A percentile compares a stretch with the other conserved stretches of the same genome.
Evolutionary conservation across 2,329 filamentous ascomycete species (phyloP).

Genomic region (Periconia digitata): DNA sequence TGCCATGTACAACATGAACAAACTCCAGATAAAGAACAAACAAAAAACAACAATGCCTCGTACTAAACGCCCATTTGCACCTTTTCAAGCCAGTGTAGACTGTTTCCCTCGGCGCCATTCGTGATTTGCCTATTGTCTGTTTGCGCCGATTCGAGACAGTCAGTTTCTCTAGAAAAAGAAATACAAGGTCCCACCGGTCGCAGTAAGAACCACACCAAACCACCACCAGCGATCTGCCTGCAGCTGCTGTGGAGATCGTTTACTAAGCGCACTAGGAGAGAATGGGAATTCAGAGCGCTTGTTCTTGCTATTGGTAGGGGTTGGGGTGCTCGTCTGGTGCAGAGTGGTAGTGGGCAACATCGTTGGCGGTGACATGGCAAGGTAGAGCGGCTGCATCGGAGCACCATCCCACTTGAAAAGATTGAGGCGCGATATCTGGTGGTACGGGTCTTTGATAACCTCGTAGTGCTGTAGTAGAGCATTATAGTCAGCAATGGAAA

Average conservation of each 20-base stretch:
- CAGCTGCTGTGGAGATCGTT: constrained; percentile 38
- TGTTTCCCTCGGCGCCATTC: neutral
- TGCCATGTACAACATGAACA: neutral
- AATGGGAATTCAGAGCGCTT: constrained; percentile 43
- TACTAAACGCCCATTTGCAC: too few species aligned
- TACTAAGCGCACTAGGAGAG: constrained; percentile 43
- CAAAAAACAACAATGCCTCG: too few species aligned
- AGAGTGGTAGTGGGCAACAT: constrained; percentile 71
- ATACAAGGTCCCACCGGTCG: constrained; percentile 52
- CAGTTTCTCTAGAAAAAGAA: constrained; percentile 42
- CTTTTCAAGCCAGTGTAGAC: neutral
- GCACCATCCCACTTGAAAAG: constrained; percentile 65
- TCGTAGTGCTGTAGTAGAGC: constrained; percentile 44
- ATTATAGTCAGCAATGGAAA: neutral
- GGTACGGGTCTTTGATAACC: constrained; percentile 60
- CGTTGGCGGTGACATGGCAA: constrained; percentile 62
- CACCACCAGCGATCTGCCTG: constrained; percentile 54
- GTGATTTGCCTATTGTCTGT: neutral
- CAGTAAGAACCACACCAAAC: constrained; percentile 52
- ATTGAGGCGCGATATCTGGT: constrained; percentile 64
- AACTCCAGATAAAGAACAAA: too few species aligned
- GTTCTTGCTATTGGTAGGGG: constrained; percentile 38
- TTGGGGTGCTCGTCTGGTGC: constrained; percentile 53
- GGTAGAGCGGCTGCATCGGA: constrained; percentile 68
- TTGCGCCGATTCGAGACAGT: neutral